Base-by-base conservation (phyloP, 352 stramenopile species). In the Phytophthora syringae region DNA sequence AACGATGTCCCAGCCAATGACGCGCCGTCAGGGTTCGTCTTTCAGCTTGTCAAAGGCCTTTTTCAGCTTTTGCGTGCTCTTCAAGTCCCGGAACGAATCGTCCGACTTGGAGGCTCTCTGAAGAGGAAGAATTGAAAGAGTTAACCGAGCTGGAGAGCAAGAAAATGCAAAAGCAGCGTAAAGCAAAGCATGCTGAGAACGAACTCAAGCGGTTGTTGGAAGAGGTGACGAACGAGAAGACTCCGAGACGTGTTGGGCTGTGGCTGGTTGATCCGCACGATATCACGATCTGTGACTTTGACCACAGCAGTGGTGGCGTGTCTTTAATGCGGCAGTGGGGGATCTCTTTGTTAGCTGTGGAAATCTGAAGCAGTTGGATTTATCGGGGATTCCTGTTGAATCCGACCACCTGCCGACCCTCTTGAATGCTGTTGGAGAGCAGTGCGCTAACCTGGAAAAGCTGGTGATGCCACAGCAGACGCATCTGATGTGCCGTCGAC, bases 391-490 rank as follows among this genome's bases (percentile, higher is more conserved):
- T 20, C 43, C 48, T 11, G 18, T 65, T 28, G 56, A 60, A 45
- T 70, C 55, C 11, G 40, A 57, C 16, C 54, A 70, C 15, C 39
- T 64, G 9, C 54, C 49, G 28, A 28, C 48, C 6, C 55, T 70
- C 25, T 39, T 70, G 25, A 55, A 52, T 2, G 47, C 45, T 44
- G 30, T 34, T 20, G 20, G 53, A 13, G 30, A 52, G 22, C 37
- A 65, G 13, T 65, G 54, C 12, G 27, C n/a, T 27, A 45, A 64
- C n/a, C 28, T 70, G 39, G 24, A 48, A 37, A 54, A 52, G 30
- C 22, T 70, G 28, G 49, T 65, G 48, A 70, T 70, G 61, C 60
- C 60, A 11, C 60, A 67, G 18, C 51, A 61, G 24, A 34, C 52
- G 2, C 58, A 62, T 37, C 15, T 70, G 36, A 51, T 37, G 30